phyloP scores from a whole-genome alignment of 495 filamentous ascomycete genomes.

The Talaromyces liani region DNA sequence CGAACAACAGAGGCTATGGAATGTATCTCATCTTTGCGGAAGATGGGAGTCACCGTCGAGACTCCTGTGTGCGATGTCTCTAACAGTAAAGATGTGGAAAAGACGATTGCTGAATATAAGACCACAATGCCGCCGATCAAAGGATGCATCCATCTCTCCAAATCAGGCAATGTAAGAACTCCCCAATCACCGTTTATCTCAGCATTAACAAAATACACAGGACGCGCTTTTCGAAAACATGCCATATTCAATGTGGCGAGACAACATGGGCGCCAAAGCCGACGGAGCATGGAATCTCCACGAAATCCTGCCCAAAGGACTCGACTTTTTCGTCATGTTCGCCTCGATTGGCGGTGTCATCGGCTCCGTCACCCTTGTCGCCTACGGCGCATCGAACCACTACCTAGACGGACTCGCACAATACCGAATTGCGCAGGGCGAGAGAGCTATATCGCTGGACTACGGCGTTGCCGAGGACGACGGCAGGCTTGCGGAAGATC shows the following conservation, averaged over 20 bases:
- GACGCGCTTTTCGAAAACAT: slow-evolving; percentile 33
- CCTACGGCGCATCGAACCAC: background rate
- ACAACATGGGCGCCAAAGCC: slow-evolving; percentile 29
- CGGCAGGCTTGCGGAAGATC: no score
- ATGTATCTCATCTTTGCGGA: no score
- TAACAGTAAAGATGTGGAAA: no score
- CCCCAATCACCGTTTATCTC: background rate
- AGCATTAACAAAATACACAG: background rate
- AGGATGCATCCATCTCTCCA: background rate
- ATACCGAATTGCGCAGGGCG: no score
- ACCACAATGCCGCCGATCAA: background rate
- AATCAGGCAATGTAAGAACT: background rate
- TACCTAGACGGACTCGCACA: no score
- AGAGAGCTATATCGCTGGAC: no score
- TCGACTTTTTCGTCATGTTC: background rate
- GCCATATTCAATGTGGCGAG: slow-evolving; percentile 27
- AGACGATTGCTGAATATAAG: background rate
- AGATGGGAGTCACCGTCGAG: slow-evolving; percentile 10
- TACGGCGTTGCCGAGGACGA: no score
- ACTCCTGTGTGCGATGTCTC: no score
- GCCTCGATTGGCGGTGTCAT: background rate
- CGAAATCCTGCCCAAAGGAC: background rate
- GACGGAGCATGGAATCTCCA: slow-evolving; percentile 42
- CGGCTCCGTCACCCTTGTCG: background rate
- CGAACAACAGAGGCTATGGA: no score